phyloP scores from a whole-genome alignment of 805 yeast species.

The Candida germanica region DNA sequence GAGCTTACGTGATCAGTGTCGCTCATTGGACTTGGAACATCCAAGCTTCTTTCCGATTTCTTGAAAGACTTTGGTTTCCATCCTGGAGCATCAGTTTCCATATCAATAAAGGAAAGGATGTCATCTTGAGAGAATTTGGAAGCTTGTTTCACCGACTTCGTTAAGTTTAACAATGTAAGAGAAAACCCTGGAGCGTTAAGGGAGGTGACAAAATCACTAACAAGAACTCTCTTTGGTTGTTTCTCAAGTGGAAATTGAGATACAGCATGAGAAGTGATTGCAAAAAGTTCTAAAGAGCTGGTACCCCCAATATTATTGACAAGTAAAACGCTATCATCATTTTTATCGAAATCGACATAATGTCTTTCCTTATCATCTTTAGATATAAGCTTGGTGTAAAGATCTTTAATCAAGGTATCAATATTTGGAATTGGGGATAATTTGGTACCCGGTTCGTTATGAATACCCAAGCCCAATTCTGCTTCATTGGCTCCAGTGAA shows the following conservation, averaged over 20 bases:
- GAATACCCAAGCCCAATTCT: conserved; percentile 95
- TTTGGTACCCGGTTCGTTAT: conserved; percentile 84
- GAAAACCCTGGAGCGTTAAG: conserved; percentile 91
- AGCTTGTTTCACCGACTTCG: conserved; percentile 40
- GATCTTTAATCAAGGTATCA: conserved; percentile 50
- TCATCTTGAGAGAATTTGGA: conserved; percentile 24
- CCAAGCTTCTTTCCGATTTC: conserved; percentile 18
- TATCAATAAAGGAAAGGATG: conserved; percentile 57
- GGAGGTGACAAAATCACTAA: conserved; percentile 84
- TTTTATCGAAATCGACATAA: conserved; percentile 64
- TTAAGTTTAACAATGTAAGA: conserved; percentile 71
- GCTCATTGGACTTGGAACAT: conserved; percentile 27
- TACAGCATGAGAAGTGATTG: conserved; percentile 61
- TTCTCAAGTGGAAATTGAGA: conserved; percentile 51
- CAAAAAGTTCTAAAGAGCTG: conserved; percentile 72
- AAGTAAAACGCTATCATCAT: conserved; percentile 66
- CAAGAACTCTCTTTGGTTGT: conserved; percentile 64
- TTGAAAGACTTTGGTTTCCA: conserved; percentile 57
- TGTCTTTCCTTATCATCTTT: conserved; percentile 71
- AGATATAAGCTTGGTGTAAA: conserved; percentile 62
- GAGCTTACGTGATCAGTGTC: conserved; percentile 24
- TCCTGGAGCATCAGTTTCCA: conserved; percentile 75
- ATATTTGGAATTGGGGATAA: conserved; percentile 68
- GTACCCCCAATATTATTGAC: conserved; percentile 90
- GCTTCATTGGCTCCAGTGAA: conserved; percentile 58